Evolutionary conservation across 2,329 filamentous ascomycete species (phyloP).

Genomic region (Aspergillus carbonarius): DNA sequence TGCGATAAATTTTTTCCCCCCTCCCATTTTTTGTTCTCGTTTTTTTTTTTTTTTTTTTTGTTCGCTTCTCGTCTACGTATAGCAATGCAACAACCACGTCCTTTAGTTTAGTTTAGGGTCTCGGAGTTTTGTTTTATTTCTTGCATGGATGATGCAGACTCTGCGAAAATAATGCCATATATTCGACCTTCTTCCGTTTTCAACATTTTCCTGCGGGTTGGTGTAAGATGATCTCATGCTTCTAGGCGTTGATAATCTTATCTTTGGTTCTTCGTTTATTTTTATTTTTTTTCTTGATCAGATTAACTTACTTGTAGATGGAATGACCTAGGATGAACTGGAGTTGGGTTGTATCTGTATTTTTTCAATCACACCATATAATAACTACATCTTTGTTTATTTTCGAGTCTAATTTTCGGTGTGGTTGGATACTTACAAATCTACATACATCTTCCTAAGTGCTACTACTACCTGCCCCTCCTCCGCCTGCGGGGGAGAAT

Average conservation of each 20-base stretch:
- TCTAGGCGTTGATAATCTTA: not conserved
- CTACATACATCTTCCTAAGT: no score
- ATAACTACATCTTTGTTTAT: no score
- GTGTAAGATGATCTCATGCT: not conserved
- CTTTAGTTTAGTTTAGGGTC: not conserved
- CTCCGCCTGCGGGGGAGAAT: not conserved
- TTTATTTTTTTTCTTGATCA: not conserved
- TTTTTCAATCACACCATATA: no score
- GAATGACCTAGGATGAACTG: no score
- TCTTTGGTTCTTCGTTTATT: constrained; percentile 1
- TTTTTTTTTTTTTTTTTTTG: not conserved
- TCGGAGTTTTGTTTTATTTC: not conserved
- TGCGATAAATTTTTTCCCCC: constrained; percentile 30
- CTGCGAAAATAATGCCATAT: not conserved
- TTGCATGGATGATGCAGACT: not conserved
- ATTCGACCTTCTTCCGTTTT: not conserved
- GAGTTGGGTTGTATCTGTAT: no score
- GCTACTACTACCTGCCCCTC: no score
- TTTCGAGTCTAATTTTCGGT: no score
- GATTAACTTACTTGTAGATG: not conserved
- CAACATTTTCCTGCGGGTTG: no score
- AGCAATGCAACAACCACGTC: not conserved
- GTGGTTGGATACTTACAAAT: no score
- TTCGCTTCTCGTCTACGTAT: not conserved
- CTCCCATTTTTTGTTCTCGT: not conserved